Evolutionary conservation across 78 protist species (phyloP), one percentile per base, ranked within the genome.

Genomic region (Emiliania huxleyi): DNA sequence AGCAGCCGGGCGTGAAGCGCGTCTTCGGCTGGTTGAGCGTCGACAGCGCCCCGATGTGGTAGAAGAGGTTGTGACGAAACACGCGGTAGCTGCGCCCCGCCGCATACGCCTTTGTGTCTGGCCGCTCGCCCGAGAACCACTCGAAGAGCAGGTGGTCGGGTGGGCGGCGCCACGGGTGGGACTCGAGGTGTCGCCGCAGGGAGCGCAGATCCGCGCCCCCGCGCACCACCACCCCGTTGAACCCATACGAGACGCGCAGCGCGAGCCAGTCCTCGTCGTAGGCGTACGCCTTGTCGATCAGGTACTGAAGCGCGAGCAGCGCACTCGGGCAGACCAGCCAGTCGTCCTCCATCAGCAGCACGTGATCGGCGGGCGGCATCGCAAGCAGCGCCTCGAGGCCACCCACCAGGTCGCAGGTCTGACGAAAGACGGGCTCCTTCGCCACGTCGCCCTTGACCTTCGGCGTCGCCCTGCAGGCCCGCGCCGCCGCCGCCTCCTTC

Each of bases 141-240:
- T 81, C 89, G 56, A 44, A 81, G 40, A 81, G 35, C 0, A 81
- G 89, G 22, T 81, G 89, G 56, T 81, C 89, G 26, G 89, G 89
- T 1, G 89, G 89, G 35, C 89, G 46, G 18, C 48, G 49, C 38
- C 3, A 0, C 2, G 12, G 19, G 55, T 81, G 48, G 19, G 26
- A 2, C 21, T 45, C 87, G 18, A 77, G 48, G 48, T 77, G 87
- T 19, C 29, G 22, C 26, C 18, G 29, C 89, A 81, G 18, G 38
- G 43, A 44, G 8, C 56, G 89, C 56, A 81, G 19, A 38, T 81
- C 89, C 25, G 49, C 33, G 37, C 5, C 40, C n/a, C n/a, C n/a
- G 56, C 89, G 89, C 25, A 81, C n/a, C 56, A 81, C 38, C 23
- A 44, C 6, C 25, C 89, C 89, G 22, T 81, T 81, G 89, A 81